These are phyloP conservation scores for Penicillium aurantiogriseum DNA, from an alignment of 2,329 filamentous ascomycete genomes.

Conservation along the genomic window DNA sequence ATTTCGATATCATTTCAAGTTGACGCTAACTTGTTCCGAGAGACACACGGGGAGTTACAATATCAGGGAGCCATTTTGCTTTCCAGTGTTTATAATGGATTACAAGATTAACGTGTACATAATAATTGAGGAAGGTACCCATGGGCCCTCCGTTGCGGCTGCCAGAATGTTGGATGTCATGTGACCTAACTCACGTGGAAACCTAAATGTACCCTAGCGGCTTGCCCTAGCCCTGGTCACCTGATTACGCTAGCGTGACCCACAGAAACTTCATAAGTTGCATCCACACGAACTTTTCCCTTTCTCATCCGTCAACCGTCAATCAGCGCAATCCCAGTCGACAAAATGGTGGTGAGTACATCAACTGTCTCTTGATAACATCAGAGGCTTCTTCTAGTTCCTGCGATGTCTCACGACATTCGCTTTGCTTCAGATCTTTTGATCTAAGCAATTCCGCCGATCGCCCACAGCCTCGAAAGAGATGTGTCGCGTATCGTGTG, in stretches of 20 bases:
- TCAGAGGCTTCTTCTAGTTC: constrained; percentile 25
- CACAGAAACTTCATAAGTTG: constrained; percentile 32
- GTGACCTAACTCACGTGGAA: background rate
- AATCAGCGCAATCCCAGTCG: constrained; percentile 52
- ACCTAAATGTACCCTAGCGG: background rate
- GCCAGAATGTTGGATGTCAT: background rate
- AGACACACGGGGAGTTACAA: accelerated
- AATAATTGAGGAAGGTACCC: background rate
- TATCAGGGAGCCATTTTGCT: accelerated
- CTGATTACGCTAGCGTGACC: constrained; percentile 33
- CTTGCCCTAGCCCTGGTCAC: constrained; percentile 25
- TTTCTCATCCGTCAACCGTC: constrained; percentile 44
- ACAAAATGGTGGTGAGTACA: constrained; percentile 62
- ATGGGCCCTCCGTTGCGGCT: background rate
- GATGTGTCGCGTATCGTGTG: constrained; percentile 35
- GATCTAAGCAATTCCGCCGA: constrained; percentile 42
- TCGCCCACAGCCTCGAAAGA: constrained; percentile 30
- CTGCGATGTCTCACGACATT: constrained; percentile 25
- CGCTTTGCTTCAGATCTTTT: constrained; percentile 29
- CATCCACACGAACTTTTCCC: constrained; percentile 25
- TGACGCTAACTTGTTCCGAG: too few species aligned
- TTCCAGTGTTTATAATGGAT: background rate
- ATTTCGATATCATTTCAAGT: background rate
- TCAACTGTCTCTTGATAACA: constrained; percentile 41
- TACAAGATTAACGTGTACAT: background rate